Conservation (phyloP, 73 alveolate species). For the Blepharisma japonicum region DNA sequence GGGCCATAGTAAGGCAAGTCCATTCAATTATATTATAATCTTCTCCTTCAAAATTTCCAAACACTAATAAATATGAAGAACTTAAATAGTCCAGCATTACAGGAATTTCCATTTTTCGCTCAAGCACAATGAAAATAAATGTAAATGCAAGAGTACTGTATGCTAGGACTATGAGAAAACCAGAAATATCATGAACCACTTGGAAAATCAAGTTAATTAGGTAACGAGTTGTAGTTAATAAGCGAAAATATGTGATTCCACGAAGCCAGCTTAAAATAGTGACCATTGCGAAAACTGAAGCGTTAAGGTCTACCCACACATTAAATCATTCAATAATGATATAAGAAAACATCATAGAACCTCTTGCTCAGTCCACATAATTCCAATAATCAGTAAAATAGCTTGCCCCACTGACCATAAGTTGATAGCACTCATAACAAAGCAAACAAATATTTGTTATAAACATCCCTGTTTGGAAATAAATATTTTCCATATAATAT, state of each 20-base stretch:
- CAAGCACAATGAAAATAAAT: slow-evolving; percentile 13
- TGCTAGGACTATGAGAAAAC: neutral
- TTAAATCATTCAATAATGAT: neutral
- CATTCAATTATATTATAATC: neutral
- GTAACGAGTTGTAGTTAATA: neutral
- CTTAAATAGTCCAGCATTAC: neutral
- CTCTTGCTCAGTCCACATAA: slow-evolving; percentile 22
- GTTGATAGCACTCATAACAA: neutral
- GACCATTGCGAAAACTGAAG: slow-evolving; percentile 3
- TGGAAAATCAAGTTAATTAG: slow-evolving; percentile 11
- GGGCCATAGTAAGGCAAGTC: neutral
- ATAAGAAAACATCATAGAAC: neutral
- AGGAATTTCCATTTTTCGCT: neutral
- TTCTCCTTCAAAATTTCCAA: neutral
- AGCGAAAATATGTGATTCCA: slow-evolving; percentile 13
- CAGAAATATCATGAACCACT: slow-evolving; percentile 6
- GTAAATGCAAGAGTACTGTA: slow-evolving; percentile 8
- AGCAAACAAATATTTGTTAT: neutral
- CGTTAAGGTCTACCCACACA: neutral
- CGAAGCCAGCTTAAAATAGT: neutral
- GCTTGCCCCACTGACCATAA: neutral
- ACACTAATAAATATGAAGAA: neutral
- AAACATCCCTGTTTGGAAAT: slow-evolving; percentile 13
- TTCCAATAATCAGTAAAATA: slow-evolving; percentile 15
- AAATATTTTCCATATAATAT: neutral